Percentiles rank a stretch among this genome's conserved stretches.
Conservation (phyloP, 2,329 filamentous ascomycete species). For the Venturia carpophila region DNA sequence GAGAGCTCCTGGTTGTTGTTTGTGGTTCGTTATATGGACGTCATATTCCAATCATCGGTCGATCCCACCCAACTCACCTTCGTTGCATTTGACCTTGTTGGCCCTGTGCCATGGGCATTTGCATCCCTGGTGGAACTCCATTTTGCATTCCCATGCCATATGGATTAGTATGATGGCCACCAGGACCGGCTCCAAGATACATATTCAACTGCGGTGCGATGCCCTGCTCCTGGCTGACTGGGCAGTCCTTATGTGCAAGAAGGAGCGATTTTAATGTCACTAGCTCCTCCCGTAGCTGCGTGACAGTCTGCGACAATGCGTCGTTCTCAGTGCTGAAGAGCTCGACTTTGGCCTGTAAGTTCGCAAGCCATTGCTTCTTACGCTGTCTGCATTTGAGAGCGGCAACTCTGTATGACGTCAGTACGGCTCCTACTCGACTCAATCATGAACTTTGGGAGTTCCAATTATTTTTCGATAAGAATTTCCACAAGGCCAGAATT, state of each 20-base stretch:
- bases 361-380: conserved; percentile 98
- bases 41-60: not conserved
- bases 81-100: conserved; percentile 12
- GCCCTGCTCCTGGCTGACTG: conserved; percentile 80
- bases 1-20: not conserved
- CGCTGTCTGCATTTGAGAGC: conserved; percentile 94
- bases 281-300: conserved; percentile 80
- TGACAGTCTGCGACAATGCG: conserved; percentile 72
- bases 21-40: not conserved
- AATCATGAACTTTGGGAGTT: too few species aligned
- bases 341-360: conserved; percentile 90
- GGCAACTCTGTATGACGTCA: conserved; percentile 60
- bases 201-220: conserved; percentile 21
- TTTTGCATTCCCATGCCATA: conserved; percentile 30
- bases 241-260: conserved; percentile 92
- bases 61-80: not conserved
- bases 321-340: conserved; percentile 90
- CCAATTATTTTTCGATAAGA: too few species aligned
- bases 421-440: conserved; percentile 12
- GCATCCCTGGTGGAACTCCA: conserved; percentile 32
- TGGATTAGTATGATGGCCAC: conserved; percentile 24
- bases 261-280: conserved; percentile 90
- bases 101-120: conserved; percentile 26
- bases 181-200: conserved; percentile 20
- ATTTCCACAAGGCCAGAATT: not conserved